Base-by-base conservation (phyloP, 176 grass and related monocot species). In the Poa pratensis region DNA sequence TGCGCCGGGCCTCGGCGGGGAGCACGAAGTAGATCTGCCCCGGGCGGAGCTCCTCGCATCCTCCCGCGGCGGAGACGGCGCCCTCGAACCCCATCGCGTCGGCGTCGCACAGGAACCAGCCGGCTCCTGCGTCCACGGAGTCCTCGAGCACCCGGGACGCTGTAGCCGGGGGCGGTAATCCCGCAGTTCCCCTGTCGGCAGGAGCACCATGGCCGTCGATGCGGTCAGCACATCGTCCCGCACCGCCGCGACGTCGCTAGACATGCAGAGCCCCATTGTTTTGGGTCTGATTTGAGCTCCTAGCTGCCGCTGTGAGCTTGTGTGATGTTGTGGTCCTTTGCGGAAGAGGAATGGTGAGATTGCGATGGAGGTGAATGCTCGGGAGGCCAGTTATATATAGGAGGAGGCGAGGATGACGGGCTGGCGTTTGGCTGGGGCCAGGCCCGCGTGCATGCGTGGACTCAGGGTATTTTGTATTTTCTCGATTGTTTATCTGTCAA, bases 21-120 rank as follows among this genome's bases (percentile, higher is more conserved):
- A 97, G 90, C 11, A 89, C 85, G 67, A 94, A 97, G 82, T 97
- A 97, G 52, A 97, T 88, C 55, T 91, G 81, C 0, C 95, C 95
- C 5, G 85, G 53, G 9, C 69, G 85, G 58, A 97, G 90, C 45
- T 68, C 45, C 43, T 86, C 74, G 13, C 13, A 46, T 17, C 6
- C 54, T 2, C 9, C 14, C 0, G 93, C 18, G 1, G 86, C 86
- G 5, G 54, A 9, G 3, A 93, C 81, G 28, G 88, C 27, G 2
- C 79, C 86, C 24, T 93, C 90, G 69, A 87, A 84, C 0, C 87
- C 86, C 89, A 97, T 88, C 20, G 46, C 18, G 86, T 97, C 92
- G 16, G 90, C 80, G 87, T 94, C 90, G 75, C 90, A 97, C 2
- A 97, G 64, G 84, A 94, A 80, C 81, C 75, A 91, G 1, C 40